Base-by-base conservation (phyloP, 1,139 yeast species). In the Casaregolazyma suthepensis region DNA sequence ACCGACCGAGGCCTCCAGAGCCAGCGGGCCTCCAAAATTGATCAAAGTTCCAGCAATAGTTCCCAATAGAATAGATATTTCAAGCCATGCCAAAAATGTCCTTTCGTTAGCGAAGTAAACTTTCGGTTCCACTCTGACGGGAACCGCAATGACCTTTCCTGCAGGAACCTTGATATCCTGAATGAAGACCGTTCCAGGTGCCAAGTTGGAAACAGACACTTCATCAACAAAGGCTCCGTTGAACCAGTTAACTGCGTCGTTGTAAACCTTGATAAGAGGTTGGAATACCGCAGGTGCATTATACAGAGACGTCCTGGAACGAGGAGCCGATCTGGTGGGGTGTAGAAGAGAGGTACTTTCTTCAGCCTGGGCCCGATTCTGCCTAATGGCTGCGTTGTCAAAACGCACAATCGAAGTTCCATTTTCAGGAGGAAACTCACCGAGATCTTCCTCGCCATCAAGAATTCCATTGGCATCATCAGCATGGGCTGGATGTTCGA, bases 101-200 rank as follows among this genome's bases (percentile, higher is more conserved):
- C 99, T 87, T 74, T 93, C 99, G 69, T 93, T 93, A 63, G 99
- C 99, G 69, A 93, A 93, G 75, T 93, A 94, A 22, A 93, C 99
- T 72, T 93, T 93, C 60, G 99, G 99, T 71, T 93, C 99, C 23
- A 93, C 96, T 63, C 99, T 81, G 26, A 97, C 96, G 46, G 99
- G 99, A 50, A 94, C 81, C 15, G 96, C 95, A 61, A 93, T 89
- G 72, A 94, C 82, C 73, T 94, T 94, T 55, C 90, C 90, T 50
- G 85, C 82, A 31, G 99, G 99, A 1, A 68, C 67, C 49, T 60
- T 57, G 52, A 71, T 57, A 52, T 68, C 63, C 20, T 64, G 63
- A 66, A 87, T 91, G 67, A 83, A 91, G 51, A 82, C 82, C 0
- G 96, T 89, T 54, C 96, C 96, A 45, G 78, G 79, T 54, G 94